Base-by-base conservation (phyloP, 2,329 filamentous ascomycete species). In the Pseudonectria foliicola region DNA sequence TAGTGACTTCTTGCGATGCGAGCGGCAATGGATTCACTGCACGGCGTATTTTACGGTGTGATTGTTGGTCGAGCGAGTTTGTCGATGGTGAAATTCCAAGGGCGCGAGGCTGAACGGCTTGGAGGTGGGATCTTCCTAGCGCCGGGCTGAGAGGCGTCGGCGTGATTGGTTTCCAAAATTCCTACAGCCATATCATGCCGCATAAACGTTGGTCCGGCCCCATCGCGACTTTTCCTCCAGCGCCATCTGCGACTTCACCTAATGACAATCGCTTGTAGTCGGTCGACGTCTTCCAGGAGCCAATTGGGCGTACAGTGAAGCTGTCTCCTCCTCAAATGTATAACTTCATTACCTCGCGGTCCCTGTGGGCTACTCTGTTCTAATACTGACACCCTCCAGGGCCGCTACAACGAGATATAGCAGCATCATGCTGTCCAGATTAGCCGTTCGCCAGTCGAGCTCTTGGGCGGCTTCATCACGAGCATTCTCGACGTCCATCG, bases 401-500 rank as follows among this genome's bases (percentile, higher is more conserved):
- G 46, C 55, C 33, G 32, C 44, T 13, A 31, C 51, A 2, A 35
- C 44, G 13, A 52, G 50, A 51, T 33, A 49, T 34, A 49, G 54
- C 53, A 48, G 51, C 52, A 38, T 49, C 29, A 40, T 57, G 55
- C 51, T 60, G 45, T 51, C 50, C 15, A 50, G 55, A 43, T 37
- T 52, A 39, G 46, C 46, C 24, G 32, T 41, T 29, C 45, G 50
- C 25, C 48, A 52, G 23, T 31, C 35, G 38, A 40, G 25, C 25
- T 40, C 37, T 37, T 40, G 12, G 24, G 39, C 32, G 26, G 29
- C 29, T 21, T 33, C 40, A 15, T 44, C 41, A 7, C 55, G 57
- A 30, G 38, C 55, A 10, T 59, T 61, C 39, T 56, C 59, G n/a
- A 56, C 57, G 30, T 54, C 55, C 5, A 37, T 56, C 15, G 46